Evolutionary conservation across 352 stramenopile species (phyloP), one percentile per base, ranked within the genome.

Genomic region (Globisporangium nunn): DNA sequence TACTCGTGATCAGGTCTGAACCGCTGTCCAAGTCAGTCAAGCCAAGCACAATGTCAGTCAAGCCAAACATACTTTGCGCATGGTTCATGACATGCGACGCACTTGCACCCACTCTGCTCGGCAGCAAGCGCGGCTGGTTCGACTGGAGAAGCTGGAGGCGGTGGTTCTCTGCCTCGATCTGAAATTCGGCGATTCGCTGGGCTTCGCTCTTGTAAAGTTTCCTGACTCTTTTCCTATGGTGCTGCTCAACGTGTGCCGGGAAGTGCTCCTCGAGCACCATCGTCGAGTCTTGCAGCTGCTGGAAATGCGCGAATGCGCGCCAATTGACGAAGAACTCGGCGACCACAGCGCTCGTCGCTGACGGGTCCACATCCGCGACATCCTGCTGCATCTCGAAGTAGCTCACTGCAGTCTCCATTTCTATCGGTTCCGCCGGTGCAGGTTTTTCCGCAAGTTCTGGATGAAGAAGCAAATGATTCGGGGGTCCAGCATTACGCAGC

Each of bases 1-100:
- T 74, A 88, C 39, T 88, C 80, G 6, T 55, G 69, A 1, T 72
- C 70, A 6, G 52, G 59, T 29, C 71, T 61, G 52, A 88, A 90
- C 59, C 62, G 62, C 71, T 78, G 40, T 41, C 28, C 56, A 10
- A 68, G 7, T 6, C 44, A 40, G 40, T 1, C 2, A 56, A 14
- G 49, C 17, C 30, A 44, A 37, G 30, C 4, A 33, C 31, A 45
- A 35, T 14, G 15, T 33, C n/a, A 58, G 2, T 41, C 3, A 33
- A 28, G 23, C 11, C 11, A 17, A 1, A 29, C n/a, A 31, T 1
- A 30, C 10, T 18, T 7, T 8, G 23, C 18, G 44, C 44, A 15
- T 4, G 37, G 28, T 44, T 18, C 46, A 50, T 31, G n/a, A 18
- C 46, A 50, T 31, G n/a, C 11, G 46, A 31, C 23, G 46, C 23